A percentile compares a stretch with the other conserved stretches of the same genome.
phyloP scores from a whole-genome alignment of 164 flowering plant genomes.

The Magnolia officinalis region DNA sequence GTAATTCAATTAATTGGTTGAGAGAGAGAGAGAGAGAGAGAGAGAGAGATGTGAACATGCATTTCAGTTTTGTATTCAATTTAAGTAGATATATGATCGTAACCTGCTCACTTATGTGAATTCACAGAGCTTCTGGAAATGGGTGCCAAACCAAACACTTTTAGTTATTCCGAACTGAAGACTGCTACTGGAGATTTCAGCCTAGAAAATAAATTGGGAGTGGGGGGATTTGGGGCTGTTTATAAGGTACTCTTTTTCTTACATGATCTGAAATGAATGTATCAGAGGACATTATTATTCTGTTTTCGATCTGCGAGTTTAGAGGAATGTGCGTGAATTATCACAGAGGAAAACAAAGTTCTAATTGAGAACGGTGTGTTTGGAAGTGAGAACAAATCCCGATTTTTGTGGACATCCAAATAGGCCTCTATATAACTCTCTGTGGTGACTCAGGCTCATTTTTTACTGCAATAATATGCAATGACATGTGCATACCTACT shows the following conservation, averaged over 20 bases:
- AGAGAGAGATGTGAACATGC: too few species aligned
- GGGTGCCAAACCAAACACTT: slow-evolving; percentile 55
- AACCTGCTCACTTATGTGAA: not conserved
- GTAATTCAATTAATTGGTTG: too few species aligned
- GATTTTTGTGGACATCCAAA: not conserved
- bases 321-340: not conserved
- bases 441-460: too few species aligned
- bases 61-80: too few species aligned
- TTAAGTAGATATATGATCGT: not conserved
- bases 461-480: too few species aligned
- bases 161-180: slow-evolving; percentile 60
- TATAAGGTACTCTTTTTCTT: slow-evolving; percentile 42
- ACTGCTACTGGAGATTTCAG: slow-evolving; percentile 69
- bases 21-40: too few species aligned
- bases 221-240: slow-evolving; percentile 92
- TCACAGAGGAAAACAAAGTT: not conserved
- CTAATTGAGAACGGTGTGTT: too few species aligned
- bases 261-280: not conserved
- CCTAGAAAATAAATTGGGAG: slow-evolving; percentile 41
- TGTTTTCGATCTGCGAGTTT: not conserved
- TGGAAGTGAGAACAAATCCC: not conserved
- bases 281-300: not conserved
- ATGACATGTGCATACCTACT: too few species aligned
- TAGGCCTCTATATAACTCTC: too few species aligned
- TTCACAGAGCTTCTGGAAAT: slow-evolving; percentile 57